Base-by-base conservation (phyloP, 768 basidiomycete genomes). In the Suillus spraguei region DNA sequence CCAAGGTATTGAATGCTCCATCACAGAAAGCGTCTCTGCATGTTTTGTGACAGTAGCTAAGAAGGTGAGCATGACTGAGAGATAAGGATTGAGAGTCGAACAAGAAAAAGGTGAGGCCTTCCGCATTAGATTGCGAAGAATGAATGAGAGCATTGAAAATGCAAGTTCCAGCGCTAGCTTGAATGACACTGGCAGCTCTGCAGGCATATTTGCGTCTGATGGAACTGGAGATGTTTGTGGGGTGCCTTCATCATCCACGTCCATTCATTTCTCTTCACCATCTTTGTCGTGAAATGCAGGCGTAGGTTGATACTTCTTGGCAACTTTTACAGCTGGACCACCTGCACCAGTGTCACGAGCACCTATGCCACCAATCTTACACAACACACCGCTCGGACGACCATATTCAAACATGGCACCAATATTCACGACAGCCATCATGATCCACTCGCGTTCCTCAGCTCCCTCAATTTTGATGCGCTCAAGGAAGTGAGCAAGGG, bases 361-460 rank as follows among this genome's bases (percentile, higher is more conserved):
- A 13, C 82, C 81, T 4, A 63, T 56, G 32, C 82, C 87, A 16
- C 89, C 84, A 3, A 85, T 79, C 64, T 83, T 87, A 60, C 87
- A 83, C 54, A 99, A 76, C 6, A 93, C 77, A 3, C 93, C 88
- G 5, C 82, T 83, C 4, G 88, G 82, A 33, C 87, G 82, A n/a
- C n/a, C n/a, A n/a, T n/a, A n/a, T n/a, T n/a, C n/a, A n/a, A n/a
- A n/a, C n/a, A n/a, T n/a, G n/a, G 91, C 85, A 5, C 86, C 82
- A 41, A 98, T 81, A 73, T 97, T 97, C 68, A 94, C 81, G 52
- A 91, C 79, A 0, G 87, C 96, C 94, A 99, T 97, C 91, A 96
- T 95, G 68, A 94, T 89, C 97, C 97, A 99, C 63, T 96, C 94
- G 35, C 88, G 86, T 71, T 89, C 90, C 67, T 91, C 86, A 0